A percentile compares a stretch with the other conserved stretches of the same genome.
These are phyloP conservation scores for Solanum pimpinellifolium DNA, from an alignment of 257 asterid species.

Conservation along the genomic window DNA sequence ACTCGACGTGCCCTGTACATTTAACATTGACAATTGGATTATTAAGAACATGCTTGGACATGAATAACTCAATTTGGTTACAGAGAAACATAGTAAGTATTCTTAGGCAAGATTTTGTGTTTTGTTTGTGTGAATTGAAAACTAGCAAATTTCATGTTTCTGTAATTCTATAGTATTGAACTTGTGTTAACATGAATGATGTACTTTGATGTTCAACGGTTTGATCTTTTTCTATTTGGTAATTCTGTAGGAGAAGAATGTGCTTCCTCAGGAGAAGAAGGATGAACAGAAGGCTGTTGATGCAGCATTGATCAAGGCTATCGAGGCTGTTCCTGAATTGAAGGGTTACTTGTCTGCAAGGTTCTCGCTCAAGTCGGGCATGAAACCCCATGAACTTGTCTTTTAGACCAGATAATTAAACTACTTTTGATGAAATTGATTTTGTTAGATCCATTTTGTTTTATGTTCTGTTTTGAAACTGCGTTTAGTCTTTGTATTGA, in stretches of 20 bases:
- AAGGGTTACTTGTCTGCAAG: slow-evolving; percentile 12
- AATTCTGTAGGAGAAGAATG: slow-evolving; percentile 11
- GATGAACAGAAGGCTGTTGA: slow-evolving; percentile 6
- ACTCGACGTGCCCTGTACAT: not conserved
- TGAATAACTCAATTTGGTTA: not conserved
- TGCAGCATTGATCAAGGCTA: slow-evolving; percentile 5
- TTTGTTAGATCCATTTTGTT: not conserved
- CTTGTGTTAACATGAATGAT: not conserved
- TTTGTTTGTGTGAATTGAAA: not conserved
- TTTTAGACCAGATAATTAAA: not conserved
- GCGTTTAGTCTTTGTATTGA: not conserved
- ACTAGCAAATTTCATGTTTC: not conserved
- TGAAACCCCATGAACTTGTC: slow-evolving; percentile 18
- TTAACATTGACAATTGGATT: not conserved
- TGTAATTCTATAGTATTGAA: not conserved
- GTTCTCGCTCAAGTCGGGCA: slow-evolving; percentile 11
- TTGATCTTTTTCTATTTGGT: not conserved
- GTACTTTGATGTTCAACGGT: fast-evolving
- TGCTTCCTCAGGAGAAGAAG: slow-evolving; percentile 6
- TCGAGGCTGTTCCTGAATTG: slow-evolving; percentile 7
- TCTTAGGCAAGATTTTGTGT: not conserved
- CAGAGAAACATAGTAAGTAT: not conserved
- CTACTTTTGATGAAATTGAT: not conserved
- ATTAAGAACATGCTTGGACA: not conserved
- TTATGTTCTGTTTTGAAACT: not conserved